Evolutionary conservation across 306 rosid genomes (phyloP).

Genomic region (Quercus agrifolia): DNA sequence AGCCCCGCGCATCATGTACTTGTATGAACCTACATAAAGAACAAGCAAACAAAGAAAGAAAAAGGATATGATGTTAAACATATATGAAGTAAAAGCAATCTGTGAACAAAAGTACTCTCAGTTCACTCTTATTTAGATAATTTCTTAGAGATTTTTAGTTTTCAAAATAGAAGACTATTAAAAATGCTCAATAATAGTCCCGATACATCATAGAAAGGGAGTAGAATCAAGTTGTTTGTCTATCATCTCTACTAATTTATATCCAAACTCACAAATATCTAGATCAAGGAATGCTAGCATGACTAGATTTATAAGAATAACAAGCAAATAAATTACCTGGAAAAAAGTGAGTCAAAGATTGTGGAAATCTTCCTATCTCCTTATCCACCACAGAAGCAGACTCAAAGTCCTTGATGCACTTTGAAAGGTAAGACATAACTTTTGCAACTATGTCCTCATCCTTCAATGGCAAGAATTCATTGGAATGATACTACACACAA

Average conservation of each 20-base stretch:
- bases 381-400: slow-evolving; percentile 27
- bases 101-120: neutral
- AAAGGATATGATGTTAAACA: neutral
- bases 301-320: neutral
- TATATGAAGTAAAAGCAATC: neutral
- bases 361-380: slow-evolving; percentile 49
- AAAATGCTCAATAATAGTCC: too few relatives aligned
- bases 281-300: too few relatives aligned
- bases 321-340: slow-evolving; percentile 31
- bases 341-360: slow-evolving; percentile 44
- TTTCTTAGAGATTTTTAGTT: neutral
- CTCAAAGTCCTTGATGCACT: slow-evolving; percentile 39
- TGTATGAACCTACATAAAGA: slow-evolving; percentile 41
- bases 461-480: slow-evolving; percentile 42
- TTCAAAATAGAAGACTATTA: neutral
- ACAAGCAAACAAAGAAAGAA: neutral
- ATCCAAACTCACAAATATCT: too few relatives aligned
- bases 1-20: slow-evolving; percentile 43
- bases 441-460: slow-evolving; percentile 36
- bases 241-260: neutral
- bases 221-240: neutral
- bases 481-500: slow-evolving; percentile 45
- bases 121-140: neutral
- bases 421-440: slow-evolving; percentile 48
- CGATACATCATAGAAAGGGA: neutral